Evolutionary conservation across 805 yeast genomes (phyloP).

Genomic region (Brettanomyces naardenensis): DNA sequence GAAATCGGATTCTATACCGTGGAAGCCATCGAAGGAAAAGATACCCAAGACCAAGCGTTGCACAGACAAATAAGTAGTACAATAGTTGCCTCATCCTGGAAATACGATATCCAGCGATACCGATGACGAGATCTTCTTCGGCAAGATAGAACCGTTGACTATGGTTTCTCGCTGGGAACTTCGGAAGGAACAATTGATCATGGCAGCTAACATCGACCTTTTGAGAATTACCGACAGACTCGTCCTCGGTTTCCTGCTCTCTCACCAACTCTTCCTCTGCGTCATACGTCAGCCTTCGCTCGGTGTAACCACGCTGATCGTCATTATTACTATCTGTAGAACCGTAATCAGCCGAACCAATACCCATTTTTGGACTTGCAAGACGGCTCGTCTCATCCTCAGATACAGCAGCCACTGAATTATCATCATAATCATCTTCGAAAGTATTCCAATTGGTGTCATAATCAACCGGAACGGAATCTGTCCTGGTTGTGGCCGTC

Average conservation of each 20-base stretch:
- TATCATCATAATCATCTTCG: constrained; percentile 33
- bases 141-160: constrained; percentile 86
- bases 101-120: constrained; percentile 82
- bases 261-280: constrained; percentile 3
- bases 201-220: constrained; percentile 27
- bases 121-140: constrained; percentile 91
- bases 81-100: constrained; percentile 35
- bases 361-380: not conserved
- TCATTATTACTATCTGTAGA: constrained; percentile 10
- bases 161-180: constrained; percentile 32
- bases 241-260: constrained; percentile 2
- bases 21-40: constrained; percentile 84
- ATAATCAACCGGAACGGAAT: constrained; percentile 49
- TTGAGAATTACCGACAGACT: constrained; percentile 1
- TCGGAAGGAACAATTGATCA: constrained; percentile 34
- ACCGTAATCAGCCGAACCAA: not conserved
- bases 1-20: constrained; percentile 53
- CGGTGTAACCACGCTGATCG: constrained; percentile 9
- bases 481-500: constrained; percentile 15
- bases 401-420: constrained; percentile 2
- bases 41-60: constrained; percentile 67
- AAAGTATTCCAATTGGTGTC: constrained; percentile 69
- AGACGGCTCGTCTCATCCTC: constrained; percentile 1
- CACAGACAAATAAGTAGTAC: constrained; percentile 47
- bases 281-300: constrained; percentile 1